Base-by-base conservation (phyloP, 305 asterid species). In the Fraxinus xanthoxyloides region DNA sequence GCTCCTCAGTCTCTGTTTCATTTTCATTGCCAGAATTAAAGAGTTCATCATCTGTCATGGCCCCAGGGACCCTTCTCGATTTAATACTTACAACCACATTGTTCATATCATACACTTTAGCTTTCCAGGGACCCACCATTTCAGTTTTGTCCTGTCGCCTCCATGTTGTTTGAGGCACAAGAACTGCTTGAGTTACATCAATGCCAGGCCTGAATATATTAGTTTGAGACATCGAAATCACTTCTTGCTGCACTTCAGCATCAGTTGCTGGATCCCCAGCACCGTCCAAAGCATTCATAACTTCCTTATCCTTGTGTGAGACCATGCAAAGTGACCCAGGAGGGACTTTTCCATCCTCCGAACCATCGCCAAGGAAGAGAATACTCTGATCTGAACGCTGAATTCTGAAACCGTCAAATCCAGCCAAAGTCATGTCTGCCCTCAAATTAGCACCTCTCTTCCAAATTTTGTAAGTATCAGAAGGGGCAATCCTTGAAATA, bases 401-500 rank as follows among this genome's bases (percentile, higher is more conserved):
- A 78, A 94, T 92, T 79, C 91, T 89, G 84, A 96, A 91, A 61
- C 99, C 98, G 82, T 96, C 99, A 61, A 96, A 96, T 34, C 99
- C 99, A 70, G 98, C 97, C 84, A 96, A 87, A 76, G 98, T 94
- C 99, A 96, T 93, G 80, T 96, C 99, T 43, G 99, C 98, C 86
- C 99, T 88, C 83, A 96, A 79, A 87, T 96, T 96, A 2, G 97
- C 93, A 65, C 98, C 99, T 79, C 98, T 88, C 83, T 94, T 96
- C 99, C 99, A 96, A 74, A 96, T 94, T 79, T 91, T 94, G 87
- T 92, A 96, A 8, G 99, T 96, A 82, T 96, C 99, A 0, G 98
- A 96, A 13, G 99, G 99, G 38, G 99, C 98, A 80, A 96, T 94
- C 83, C 99, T 90, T 0, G 98, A 94, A 80, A 96, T 94, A 90